phyloP scores from a whole-genome alignment of 495 filamentous ascomycete genomes.

The Penicillium verhagenii region DNA sequence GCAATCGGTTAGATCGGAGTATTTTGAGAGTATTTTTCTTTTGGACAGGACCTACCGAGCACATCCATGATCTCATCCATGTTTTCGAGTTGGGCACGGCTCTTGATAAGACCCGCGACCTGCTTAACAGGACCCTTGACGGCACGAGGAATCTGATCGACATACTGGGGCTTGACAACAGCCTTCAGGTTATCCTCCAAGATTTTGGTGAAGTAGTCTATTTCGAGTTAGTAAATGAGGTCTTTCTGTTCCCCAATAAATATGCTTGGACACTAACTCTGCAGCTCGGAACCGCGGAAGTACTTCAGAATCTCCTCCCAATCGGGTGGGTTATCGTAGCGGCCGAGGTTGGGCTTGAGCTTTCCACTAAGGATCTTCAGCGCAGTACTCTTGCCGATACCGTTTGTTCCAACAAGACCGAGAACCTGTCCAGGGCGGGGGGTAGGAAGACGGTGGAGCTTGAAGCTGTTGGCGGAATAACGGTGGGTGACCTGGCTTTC shows the following conservation, averaged over 20 bases:
- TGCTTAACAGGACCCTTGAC: slow-evolving; percentile 74
- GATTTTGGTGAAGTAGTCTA: slow-evolving; percentile 98
- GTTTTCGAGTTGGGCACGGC: slow-evolving; percentile 73
- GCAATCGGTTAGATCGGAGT: not conserved
- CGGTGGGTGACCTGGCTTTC: slow-evolving; percentile 97
- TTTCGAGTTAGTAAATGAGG: not conserved
- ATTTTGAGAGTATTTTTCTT: not conserved
- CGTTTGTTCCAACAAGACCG: slow-evolving; percentile 96
- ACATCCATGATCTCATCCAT: slow-evolving; percentile 80
- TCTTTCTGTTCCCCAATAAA: not conserved
- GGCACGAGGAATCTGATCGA: slow-evolving; percentile 93
- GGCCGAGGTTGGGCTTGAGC: slow-evolving; percentile 93
- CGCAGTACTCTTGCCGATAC: slow-evolving; percentile 98
- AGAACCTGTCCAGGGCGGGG: slow-evolving; percentile 95
- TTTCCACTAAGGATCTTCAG: slow-evolving; percentile 98
- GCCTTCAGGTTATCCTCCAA: slow-evolving; percentile 95
- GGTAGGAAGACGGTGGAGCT: slow-evolving; percentile 93
- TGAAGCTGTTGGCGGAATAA: slow-evolving; percentile 99
- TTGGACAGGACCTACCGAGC: slow-evolving; percentile 54
- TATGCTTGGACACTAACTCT: slow-evolving; percentile 60
- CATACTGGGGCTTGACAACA: slow-evolving; percentile 98
- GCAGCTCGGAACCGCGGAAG: slow-evolving; percentile 94
- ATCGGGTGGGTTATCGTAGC: slow-evolving; percentile 94
- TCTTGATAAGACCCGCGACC: slow-evolving; percentile 73
- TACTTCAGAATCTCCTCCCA: slow-evolving; percentile 99